Conservation (phyloP, 805 yeast genomes). For the Candida insectorum region DNA sequence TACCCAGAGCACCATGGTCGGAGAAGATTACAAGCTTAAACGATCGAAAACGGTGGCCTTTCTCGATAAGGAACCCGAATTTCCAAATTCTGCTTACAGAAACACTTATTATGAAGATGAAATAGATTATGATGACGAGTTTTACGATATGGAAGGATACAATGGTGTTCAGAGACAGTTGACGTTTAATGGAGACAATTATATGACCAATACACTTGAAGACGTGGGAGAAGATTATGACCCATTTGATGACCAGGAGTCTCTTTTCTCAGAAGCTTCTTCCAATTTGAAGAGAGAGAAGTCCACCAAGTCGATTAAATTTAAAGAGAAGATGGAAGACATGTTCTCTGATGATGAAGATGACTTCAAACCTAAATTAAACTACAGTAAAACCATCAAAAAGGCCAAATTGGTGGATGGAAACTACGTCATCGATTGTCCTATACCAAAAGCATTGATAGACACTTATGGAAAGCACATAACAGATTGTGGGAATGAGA, state of each 20-base stretch:
- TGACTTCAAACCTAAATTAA: slow-evolving; percentile 37
- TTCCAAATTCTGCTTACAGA: slow-evolving; percentile 25
- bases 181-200: slow-evolving; percentile 34
- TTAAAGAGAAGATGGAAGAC: too few relatives aligned
- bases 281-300: slow-evolving; percentile 22
- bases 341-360: slow-evolving; percentile 30
- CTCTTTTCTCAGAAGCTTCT: slow-evolving; percentile 39
- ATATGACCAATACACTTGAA: slow-evolving; percentile 36
- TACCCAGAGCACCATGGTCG: slow-evolving; percentile 12
- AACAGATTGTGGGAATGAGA: slow-evolving; percentile 50
- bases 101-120: slow-evolving; percentile 14
- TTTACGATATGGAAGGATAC: slow-evolving; percentile 5
- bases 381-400: slow-evolving; percentile 42
- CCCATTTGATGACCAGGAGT: slow-evolving; percentile 41
- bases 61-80: slow-evolving; percentile 27
- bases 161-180: slow-evolving; percentile 9
- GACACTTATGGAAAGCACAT: slow-evolving; percentile 32
- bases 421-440: slow-evolving; percentile 43
- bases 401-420: slow-evolving; percentile 41
- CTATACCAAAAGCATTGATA: slow-evolving; percentile 36
- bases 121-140: slow-evolving; percentile 10
- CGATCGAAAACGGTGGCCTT: slow-evolving; percentile 27
- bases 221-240: slow-evolving; percentile 22
- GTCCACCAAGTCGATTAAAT: slow-evolving; percentile 9
- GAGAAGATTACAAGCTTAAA: slow-evolving; percentile 7